Evolutionary conservation across 768 basidiomycete genomes (phyloP).

Genomic region (Thelephora aurantiotincta): DNA sequence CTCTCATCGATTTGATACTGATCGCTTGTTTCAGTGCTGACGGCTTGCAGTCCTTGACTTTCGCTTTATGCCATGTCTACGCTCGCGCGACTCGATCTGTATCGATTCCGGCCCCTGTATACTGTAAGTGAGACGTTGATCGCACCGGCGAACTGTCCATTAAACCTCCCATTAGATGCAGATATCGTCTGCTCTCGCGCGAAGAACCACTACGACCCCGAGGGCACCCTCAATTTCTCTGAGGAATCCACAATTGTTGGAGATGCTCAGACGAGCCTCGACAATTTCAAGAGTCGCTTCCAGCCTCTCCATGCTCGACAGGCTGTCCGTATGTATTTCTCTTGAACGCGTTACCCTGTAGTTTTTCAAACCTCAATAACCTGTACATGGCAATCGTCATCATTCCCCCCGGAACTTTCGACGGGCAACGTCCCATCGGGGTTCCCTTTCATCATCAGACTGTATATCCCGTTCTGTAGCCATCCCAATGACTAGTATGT

Average conservation of each 20-base stretch:
- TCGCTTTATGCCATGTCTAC: slow-evolving; percentile 70
- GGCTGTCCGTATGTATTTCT: slow-evolving; percentile 23
- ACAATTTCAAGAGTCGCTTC: slow-evolving; percentile 34
- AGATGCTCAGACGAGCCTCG: slow-evolving; percentile 23
- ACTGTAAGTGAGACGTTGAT: slow-evolving; percentile 34
- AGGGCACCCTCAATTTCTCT: slow-evolving; percentile 39
- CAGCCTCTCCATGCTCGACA: slow-evolving; percentile 40
- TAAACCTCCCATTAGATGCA: slow-evolving; percentile 33
- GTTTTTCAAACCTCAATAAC: too few relatives aligned
- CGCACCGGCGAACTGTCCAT: not conserved
- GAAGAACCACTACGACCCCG: slow-evolving; percentile 69
- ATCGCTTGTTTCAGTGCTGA: slow-evolving; percentile 30
- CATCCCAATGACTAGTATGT: too few relatives aligned
- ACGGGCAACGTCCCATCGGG: too few relatives aligned
- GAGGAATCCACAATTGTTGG: slow-evolving; percentile 40
- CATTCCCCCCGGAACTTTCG: too few relatives aligned
- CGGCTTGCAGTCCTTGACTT: slow-evolving; percentile 54
- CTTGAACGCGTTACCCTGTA: slow-evolving; percentile 8
- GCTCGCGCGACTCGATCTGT: slow-evolving; percentile 71
- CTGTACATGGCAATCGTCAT: too few relatives aligned
- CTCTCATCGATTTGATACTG: slow-evolving; percentile 3
- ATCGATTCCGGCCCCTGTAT: slow-evolving; percentile 72
- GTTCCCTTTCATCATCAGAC: too few relatives aligned
- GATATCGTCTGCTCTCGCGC: slow-evolving; percentile 67
- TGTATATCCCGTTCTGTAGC: too few relatives aligned